Conservation (phyloP, 2,329 filamentous ascomycete genomes). For the Rhynchosporium agropyri region DNA sequence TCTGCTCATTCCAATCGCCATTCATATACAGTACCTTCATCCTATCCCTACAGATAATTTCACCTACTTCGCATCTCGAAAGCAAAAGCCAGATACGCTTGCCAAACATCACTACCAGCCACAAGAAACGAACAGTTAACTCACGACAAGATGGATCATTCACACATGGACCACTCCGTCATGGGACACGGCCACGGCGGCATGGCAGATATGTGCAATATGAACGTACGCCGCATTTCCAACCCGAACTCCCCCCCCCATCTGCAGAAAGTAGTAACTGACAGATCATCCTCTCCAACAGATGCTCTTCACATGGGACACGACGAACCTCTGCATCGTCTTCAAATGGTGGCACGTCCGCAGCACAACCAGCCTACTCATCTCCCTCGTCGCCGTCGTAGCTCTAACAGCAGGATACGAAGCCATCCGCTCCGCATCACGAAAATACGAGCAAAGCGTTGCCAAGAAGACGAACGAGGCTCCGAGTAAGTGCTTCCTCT, state of each 20-base stretch:
- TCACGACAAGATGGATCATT: constrained; percentile 31
- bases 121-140: neutral
- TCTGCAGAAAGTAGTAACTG: neutral
- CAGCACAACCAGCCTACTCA: constrained; percentile 70
- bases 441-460: constrained; percentile 69
- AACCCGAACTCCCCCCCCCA: neutral
- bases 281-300: constrained; percentile 44
- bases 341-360: constrained; percentile 89
- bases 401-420: constrained; percentile 92
- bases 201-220: constrained; percentile 70
- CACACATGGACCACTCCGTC: constrained; percentile 49
- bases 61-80: neutral
- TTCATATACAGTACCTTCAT: neutral
- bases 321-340: constrained; percentile 91
- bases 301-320: constrained; percentile 99
- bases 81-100: neutral
- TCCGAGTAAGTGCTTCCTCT: constrained; percentile 38
- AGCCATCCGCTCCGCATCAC: constrained; percentile 74
- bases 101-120: neutral
- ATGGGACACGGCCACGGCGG: constrained; percentile 57
- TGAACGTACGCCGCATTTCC: constrained; percentile 59
- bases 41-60: constrained; percentile 2
- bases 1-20: no score
- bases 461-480: constrained; percentile 32
- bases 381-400: constrained; percentile 82